Conservation (phyloP, 2,329 filamentous ascomycete species). For the Phialocephala sp. region DNA sequence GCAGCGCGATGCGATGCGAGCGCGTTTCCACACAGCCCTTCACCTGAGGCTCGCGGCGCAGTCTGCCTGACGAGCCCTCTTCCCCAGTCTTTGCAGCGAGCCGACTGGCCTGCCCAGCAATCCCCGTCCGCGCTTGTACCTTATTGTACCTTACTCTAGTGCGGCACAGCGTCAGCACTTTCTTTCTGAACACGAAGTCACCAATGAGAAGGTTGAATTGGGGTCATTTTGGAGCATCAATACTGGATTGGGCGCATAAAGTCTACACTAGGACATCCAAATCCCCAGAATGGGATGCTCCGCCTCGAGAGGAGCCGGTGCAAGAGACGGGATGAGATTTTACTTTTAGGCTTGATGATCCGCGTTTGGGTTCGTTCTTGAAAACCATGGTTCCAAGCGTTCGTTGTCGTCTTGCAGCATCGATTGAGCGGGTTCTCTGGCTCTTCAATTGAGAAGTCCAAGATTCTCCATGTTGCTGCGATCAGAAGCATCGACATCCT, state of each 20-base stretch:
- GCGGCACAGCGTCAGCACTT: conserved; percentile 10
- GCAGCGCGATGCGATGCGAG: neutral
- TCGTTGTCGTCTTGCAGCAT: neutral
- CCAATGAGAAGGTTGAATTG: neutral
- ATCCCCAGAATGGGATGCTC: neutral
- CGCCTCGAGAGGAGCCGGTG: neutral
- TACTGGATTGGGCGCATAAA: neutral
- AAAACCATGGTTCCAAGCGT: neutral
- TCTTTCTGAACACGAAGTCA: conserved; percentile 7
- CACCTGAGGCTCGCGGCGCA: neutral
- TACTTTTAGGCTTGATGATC: neutral
- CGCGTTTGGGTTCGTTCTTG: neutral
- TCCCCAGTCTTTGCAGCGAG: neutral
- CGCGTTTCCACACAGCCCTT: neutral
- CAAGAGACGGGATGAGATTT: neutral
- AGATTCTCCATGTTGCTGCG: conserved; percentile 1
- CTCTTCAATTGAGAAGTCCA: neutral
- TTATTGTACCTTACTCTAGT: conserved; percentile 1
- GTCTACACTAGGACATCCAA: neutral
- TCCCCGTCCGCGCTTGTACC: neutral
- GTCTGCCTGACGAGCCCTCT: conserved; percentile 1
- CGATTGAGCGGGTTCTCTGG: neutral
- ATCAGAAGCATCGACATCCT: neutral
- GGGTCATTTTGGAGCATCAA: neutral
- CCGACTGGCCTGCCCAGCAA: neutral